Base-by-base conservation (phyloP, 257 asterid genomes). In the Ilex aquifolium region DNA sequence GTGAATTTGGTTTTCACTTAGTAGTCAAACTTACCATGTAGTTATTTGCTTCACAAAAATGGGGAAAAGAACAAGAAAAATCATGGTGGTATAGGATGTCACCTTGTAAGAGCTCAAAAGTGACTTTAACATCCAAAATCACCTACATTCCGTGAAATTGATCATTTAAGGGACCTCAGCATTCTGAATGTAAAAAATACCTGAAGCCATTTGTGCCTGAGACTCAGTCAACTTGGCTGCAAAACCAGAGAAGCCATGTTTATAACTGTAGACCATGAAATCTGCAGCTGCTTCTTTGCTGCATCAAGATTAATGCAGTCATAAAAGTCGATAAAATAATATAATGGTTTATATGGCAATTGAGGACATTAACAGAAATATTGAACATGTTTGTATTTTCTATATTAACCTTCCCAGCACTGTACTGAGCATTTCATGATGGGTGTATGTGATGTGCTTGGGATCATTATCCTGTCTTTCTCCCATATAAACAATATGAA, bases 191-290 rank as follows among this genome's bases (percentile, higher is more conserved):
- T 21, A 21, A 21, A 13, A n/a, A 2, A 42, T 50, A 77, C 83
- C 80, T 60, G 64, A 50, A 67, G 72, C 10, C 52, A 52, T 51
- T 51, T 74, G 73, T 21, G 83, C 87, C 68, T 84, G 82, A 27
- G 68, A 66, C 15, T 64, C 51, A 1, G 83, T 74, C 51, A 84
- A 55, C 74, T 65, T 79, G 31, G 85, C 91, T 29, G 91, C 91
- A 64, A 84, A 81, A 44, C 85, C 91, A 31, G 87, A 84, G 64
- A 84, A 84, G 29, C 87, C 83, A 27, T 76, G 82, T 16, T 51
- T 76, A 74, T 79, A 84, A 61, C 88, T 81, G n/a, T 78, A 78
- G 62, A 84, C 75, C 71, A 84, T 74, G 4, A 83, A 70, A 39
- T 76, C 63, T 32, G 32, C 32, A 2, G 85, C 80, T 67, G 71